Conservation (phyloP, 768 basidiomycete genomes). For the Multifurca ochricompacta region DNA sequence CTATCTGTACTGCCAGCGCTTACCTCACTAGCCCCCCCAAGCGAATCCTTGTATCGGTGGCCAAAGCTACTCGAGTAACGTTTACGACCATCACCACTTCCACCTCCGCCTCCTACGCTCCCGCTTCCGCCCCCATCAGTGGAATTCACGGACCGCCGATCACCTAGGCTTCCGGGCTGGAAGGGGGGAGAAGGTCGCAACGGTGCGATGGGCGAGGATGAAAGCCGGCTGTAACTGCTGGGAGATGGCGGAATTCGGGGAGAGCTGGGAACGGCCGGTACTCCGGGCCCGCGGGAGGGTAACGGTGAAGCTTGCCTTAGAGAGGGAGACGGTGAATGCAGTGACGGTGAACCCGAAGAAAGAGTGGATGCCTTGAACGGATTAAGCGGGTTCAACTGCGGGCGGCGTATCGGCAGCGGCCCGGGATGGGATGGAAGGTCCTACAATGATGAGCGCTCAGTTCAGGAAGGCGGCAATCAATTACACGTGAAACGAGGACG, state of each 20-base stretch:
- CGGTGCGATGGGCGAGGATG: conserved; percentile 29
- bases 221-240: conserved; percentile 25
- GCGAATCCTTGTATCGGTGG: conserved; percentile 49
- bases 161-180: conserved; percentile 36
- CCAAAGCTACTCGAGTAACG: conserved; percentile 76
- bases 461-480: not conserved
- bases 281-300: conserved; percentile 29
- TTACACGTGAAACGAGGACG: conserved; percentile 11
- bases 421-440: conserved; percentile 33
- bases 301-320: conserved; percentile 41
- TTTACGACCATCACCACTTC: conserved; percentile 35
- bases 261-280: conserved; percentile 30
- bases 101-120: conserved; percentile 19
- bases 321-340: conserved; percentile 43
- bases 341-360: conserved; percentile 39
- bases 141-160: conserved; percentile 32
- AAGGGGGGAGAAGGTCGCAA: conserved; percentile 35
- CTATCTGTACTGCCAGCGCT: conserved; percentile 34
- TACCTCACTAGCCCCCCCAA: conserved; percentile 31
- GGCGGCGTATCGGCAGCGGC: conserved; percentile 39
- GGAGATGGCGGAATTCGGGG: conserved; percentile 38
- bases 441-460: conserved; percentile 20
- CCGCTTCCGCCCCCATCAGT: conserved; percentile 21
- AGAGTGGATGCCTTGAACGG: conserved; percentile 46
- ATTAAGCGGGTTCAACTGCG: conserved; percentile 35